Percentiles rank a stretch among this genome's conserved stretches.
phyloP scores from a whole-genome alignment of 257 asterid species.

The Plantago ovata region DNA sequence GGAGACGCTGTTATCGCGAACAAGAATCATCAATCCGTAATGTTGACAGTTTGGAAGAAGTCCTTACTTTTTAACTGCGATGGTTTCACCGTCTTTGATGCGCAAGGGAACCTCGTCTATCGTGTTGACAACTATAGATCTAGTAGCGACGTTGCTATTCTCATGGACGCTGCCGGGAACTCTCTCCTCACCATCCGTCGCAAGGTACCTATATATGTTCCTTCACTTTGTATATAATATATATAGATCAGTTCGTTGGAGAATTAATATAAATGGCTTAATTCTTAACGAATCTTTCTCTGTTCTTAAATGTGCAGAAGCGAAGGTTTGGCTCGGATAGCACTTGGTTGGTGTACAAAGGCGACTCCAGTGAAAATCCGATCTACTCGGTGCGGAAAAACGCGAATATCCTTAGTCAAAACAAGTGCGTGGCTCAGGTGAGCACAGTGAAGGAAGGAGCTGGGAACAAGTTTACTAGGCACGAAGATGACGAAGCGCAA shows the following conservation, averaged over 20 bases:
- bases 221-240: background rate
- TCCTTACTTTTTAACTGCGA: conserved; percentile 63
- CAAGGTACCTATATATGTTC: conserved; percentile 35
- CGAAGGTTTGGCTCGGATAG: conserved; percentile 41
- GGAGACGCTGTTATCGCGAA: background rate
- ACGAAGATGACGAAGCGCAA: background rate
- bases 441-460: conserved; percentile 1
- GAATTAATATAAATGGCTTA: background rate
- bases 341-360: conserved; percentile 59
- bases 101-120: conserved; percentile 51
- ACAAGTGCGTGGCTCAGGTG: conserved; percentile 42
- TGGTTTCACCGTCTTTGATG: conserved; percentile 74
- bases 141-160: conserved; percentile 39
- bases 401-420: conserved; percentile 26
- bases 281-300: background rate
- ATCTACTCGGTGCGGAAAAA: conserved; percentile 41
- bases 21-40: conserved; percentile 22
- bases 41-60: conserved; percentile 77
- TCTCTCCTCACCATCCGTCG: conserved; percentile 70
- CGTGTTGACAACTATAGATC: conserved; percentile 75
- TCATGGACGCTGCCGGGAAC: conserved; percentile 66
- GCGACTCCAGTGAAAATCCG: conserved; percentile 44
- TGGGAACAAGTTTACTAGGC: background rate
- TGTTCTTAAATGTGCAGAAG: conserved; percentile 34
- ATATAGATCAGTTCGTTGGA: background rate